Percentiles rank a stretch among this genome's conserved stretches.
Conservation (phyloP, 352 stramenopile genomes). For the Phytophthora agathidicida region DNA sequence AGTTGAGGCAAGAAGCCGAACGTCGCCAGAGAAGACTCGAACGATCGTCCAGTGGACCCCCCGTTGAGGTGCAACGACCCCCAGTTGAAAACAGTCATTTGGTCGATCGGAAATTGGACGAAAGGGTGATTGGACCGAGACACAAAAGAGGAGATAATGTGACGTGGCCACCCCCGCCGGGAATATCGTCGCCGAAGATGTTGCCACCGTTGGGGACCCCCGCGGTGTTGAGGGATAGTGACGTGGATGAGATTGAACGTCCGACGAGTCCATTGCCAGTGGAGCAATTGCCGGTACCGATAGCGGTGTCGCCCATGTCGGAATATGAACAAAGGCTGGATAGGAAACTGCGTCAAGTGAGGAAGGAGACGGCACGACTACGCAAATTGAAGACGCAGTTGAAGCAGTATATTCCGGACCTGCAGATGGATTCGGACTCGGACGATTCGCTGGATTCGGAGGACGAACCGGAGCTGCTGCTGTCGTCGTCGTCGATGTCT, state of each 20-base stretch:
- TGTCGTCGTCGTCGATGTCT: conserved; percentile 19
- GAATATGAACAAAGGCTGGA: conserved; percentile 53
- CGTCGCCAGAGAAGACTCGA: conserved; percentile 25
- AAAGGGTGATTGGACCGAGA: conserved; percentile 12
- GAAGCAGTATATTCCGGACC: conserved; percentile 56
- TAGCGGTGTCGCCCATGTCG: conserved; percentile 27
- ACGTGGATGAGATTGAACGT: neutral
- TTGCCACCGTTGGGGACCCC: conserved; percentile 33
- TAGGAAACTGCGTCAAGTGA: conserved; percentile 50
- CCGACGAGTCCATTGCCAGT: neutral
- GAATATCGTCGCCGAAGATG: conserved; percentile 28
- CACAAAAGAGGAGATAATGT: conserved; percentile 22
- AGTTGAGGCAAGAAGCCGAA: conserved; percentile 40
- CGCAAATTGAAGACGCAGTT: conserved; percentile 46
- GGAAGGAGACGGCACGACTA: conserved; percentile 46
- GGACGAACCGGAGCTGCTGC: conserved; percentile 26
- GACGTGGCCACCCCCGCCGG: conserved; percentile 29
- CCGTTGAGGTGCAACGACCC: conserved; percentile 27
- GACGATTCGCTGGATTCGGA: conserved; percentile 48
- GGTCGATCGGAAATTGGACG: conserved; percentile 18
- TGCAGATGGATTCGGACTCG: conserved; percentile 48
- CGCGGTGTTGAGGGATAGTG: conserved; percentile 6
- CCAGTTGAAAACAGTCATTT: conserved; percentile 1
- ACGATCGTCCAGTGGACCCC: conserved; percentile 21
- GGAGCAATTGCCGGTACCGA: conserved; percentile 22